A percentile compares a stretch with the other conserved stretches of the same genome.
phyloP scores from a whole-genome alignment of 2,329 filamentous ascomycete species.

The Pseudogymnoascus sp. region DNA sequence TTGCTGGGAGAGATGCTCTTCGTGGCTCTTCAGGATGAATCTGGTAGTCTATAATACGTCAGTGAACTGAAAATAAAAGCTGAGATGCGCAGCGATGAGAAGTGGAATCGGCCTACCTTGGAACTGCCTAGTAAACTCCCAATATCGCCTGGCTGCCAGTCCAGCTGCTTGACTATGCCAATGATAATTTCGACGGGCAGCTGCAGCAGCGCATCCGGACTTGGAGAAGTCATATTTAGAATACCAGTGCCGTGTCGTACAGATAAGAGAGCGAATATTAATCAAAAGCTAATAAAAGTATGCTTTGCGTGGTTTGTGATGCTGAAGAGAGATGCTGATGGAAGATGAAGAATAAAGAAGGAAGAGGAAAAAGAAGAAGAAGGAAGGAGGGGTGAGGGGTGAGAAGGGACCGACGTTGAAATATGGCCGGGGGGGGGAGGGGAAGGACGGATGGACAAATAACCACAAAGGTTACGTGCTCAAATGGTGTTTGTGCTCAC shows the following conservation, averaged over 20 bases:
- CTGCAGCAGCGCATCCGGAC: background rate
- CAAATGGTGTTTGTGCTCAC: background rate
- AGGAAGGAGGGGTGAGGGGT: background rate
- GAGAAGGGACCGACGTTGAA: background rate
- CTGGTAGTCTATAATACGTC: background rate
- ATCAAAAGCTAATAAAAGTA: background rate
- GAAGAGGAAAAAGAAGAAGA: background rate
- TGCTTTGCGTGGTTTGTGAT: background rate
- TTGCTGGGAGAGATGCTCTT: background rate
- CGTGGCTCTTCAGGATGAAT: background rate
- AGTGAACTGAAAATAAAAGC: background rate
- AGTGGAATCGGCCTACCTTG: background rate
- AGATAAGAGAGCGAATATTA: background rate
- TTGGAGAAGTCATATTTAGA: background rate
- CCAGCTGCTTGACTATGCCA: background rate
- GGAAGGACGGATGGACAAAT: constrained; percentile 6
- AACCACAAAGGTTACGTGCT: constrained; percentile 8
- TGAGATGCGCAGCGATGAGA: background rate
- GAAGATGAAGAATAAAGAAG: background rate
- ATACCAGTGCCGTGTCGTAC: background rate
- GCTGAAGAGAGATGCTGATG: background rate
- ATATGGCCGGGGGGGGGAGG: constrained; percentile 1
- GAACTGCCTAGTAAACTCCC: background rate
- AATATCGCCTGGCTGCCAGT: background rate
- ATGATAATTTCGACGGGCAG: background rate